These are phyloP conservation scores for Rosa rugosa DNA, from an alignment of 306 rosid species.

Conservation along the genomic window DNA sequence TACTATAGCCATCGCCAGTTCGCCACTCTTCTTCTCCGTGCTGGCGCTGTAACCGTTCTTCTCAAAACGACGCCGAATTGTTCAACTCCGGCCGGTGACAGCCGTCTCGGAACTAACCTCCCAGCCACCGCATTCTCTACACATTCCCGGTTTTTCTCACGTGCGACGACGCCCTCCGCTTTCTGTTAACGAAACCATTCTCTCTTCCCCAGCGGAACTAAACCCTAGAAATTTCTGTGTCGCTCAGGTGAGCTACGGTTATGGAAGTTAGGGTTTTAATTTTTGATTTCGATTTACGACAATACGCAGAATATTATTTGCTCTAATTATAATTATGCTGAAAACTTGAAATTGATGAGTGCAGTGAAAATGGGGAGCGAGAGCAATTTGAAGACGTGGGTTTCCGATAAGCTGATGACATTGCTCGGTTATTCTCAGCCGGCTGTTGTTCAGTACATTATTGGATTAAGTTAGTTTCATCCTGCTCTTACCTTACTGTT, in stretches of 20 bases:
- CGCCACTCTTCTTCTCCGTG: not conserved
- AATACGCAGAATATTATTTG: not conserved
- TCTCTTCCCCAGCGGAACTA: not conserved
- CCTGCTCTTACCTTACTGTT: not conserved
- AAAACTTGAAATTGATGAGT: not conserved
- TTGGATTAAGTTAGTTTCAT: conserved; percentile 58
- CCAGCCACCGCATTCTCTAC: not conserved
- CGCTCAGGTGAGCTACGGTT: not conserved
- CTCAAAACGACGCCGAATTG: not conserved
- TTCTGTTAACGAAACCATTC: not conserved
- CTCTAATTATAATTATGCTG: not conserved
- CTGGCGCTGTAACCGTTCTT: not conserved
- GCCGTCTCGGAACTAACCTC: not conserved
- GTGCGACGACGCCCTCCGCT: not conserved
- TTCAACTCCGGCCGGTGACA: not conserved
- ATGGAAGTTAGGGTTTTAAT: not conserved
- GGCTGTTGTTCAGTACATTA: conserved; percentile 67
- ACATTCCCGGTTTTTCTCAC: not conserved
- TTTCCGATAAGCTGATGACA: conserved; percentile 69
- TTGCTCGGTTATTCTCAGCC: conserved; percentile 79
- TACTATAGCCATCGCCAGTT: not conserved
- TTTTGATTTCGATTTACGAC: not conserved
- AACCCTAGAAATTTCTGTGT: not conserved
- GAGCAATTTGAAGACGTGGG: conserved; percentile 67
- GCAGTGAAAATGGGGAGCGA: conserved; percentile 58